phyloP scores from a whole-genome alignment of 495 filamentous ascomycete species.

The Penicillium roqueforti region DNA sequence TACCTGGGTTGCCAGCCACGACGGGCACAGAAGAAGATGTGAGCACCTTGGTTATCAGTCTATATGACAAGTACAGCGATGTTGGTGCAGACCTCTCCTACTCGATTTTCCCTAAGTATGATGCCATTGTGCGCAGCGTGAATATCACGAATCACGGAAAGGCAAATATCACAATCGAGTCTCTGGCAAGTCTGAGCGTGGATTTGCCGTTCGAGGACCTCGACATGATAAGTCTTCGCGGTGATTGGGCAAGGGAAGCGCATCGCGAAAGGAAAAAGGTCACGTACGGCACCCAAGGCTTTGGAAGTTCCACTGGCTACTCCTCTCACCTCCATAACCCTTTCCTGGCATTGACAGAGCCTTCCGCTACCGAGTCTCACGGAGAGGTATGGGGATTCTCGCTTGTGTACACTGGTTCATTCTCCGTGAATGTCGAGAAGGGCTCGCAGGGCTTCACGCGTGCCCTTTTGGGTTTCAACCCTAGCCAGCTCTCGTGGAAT shows the following conservation, averaged over 20 bases:
- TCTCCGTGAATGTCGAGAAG: constrained; percentile 49
- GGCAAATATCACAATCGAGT: constrained; percentile 41
- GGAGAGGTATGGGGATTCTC: constrained; percentile 54
- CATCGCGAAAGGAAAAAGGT: constrained; percentile 35
- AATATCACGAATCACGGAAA: constrained; percentile 48
- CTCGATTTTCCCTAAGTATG: constrained; percentile 50
- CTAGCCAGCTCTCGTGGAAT: constrained; percentile 46
- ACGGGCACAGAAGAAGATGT: constrained; percentile 46
- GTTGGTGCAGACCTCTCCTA: constrained; percentile 49
- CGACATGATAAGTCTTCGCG: constrained; percentile 50
- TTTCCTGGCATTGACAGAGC: constrained; percentile 47
- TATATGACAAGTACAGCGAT: constrained; percentile 48
- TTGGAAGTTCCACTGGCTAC: constrained; percentile 49
- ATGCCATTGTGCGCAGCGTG: constrained; percentile 51
- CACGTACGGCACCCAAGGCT: constrained; percentile 39
- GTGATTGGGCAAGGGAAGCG: constrained; percentile 52
- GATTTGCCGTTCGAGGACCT: constrained; percentile 50
- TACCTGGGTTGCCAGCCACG: constrained; percentile 48
- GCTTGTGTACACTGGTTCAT: constrained; percentile 51
- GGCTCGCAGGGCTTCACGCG: constrained; percentile 52
- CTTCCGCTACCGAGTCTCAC: constrained; percentile 47
- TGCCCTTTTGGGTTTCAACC: constrained; percentile 49
- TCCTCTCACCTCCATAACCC: constrained; percentile 54
- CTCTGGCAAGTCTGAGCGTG: constrained; percentile 49
- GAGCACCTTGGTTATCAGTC: constrained; percentile 45